Conservation (phyloP, 306 rosid genomes). For the Trifolium fragiferum region DNA sequence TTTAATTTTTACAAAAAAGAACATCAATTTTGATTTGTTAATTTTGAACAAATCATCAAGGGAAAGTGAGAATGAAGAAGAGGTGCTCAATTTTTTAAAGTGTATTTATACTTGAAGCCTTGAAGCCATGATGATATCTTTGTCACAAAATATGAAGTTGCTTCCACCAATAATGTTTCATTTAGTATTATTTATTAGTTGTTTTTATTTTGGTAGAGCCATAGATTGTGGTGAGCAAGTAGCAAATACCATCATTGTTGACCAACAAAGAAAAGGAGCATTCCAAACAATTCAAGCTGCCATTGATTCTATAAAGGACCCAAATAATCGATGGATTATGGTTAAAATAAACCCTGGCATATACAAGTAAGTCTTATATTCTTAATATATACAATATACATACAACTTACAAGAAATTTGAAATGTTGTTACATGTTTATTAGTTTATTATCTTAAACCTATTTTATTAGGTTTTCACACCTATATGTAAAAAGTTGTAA, state of each 20-base stretch:
- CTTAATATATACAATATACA: background rate
- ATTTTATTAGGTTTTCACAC: background rate
- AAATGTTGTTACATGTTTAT: background rate
- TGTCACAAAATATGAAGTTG: background rate
- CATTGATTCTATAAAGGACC: slow-evolving; percentile 45
- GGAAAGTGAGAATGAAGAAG: background rate
- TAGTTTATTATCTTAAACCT: background rate
- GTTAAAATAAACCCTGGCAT: slow-evolving; percentile 41
- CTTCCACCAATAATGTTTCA: background rate
- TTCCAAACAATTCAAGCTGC: slow-evolving; percentile 53
- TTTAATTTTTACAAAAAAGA: background rate
- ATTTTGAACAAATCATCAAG: background rate
- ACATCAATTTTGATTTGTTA: background rate
- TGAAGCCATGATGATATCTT: background rate
- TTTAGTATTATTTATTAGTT: slow-evolving; percentile 5
- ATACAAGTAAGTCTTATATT: slow-evolving; percentile 14
- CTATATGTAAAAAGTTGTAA: no score
- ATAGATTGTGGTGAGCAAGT: background rate
- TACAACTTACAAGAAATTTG: slow-evolving; percentile 9
- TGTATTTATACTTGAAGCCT: background rate
- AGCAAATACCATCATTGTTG: slow-evolving; percentile 35
- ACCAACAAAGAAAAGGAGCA: slow-evolving; percentile 33
- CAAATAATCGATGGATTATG: slow-evolving; percentile 40
- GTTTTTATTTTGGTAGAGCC: background rate
- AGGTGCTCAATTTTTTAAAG: background rate